phyloP scores from a whole-genome alignment of 345 rosid genomes.

The Linum tenue region DNA sequence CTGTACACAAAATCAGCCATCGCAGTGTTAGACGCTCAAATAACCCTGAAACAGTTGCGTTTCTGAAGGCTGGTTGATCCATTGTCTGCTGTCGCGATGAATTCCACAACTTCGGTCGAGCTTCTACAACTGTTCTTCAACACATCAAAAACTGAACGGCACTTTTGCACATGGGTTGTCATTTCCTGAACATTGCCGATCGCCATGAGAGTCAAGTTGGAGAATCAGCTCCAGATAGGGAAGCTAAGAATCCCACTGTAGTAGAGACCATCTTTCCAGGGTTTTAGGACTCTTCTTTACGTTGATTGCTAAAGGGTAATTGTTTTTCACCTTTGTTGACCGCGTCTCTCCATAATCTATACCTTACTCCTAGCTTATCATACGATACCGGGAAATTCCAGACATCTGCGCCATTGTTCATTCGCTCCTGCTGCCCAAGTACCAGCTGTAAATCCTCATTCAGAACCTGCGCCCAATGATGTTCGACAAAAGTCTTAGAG shows the following conservation, averaged over 20 bases:
- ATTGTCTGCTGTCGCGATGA: slow-evolving; percentile 14
- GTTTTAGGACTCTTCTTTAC: slow-evolving; percentile 3
- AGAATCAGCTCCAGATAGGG: background rate
- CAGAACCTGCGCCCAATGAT: slow-evolving; percentile 48
- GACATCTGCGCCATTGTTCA: slow-evolving; percentile 75
- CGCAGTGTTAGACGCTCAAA: slow-evolving; percentile 18
- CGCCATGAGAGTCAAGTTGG: slow-evolving; percentile 2
- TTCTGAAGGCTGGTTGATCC: background rate
- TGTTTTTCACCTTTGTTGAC: slow-evolving; percentile 57
- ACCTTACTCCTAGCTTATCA: slow-evolving; percentile 94
- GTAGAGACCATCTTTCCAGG: slow-evolving; percentile 1
- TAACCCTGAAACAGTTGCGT: slow-evolving; percentile 5
- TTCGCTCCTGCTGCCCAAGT: slow-evolving; percentile 87
- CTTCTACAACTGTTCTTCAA: background rate
- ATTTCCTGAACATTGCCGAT: background rate
- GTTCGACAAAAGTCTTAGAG: background rate
- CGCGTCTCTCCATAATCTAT: slow-evolving; percentile 78
- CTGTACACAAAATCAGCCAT: slow-evolving; percentile 38
- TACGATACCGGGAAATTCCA: slow-evolving; percentile 88
- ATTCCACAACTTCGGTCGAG: background rate
- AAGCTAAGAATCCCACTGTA: slow-evolving; percentile 8
- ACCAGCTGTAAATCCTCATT: slow-evolving; percentile 86
- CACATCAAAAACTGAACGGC: slow-evolving; percentile 2
- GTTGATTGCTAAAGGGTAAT: slow-evolving; percentile 47
- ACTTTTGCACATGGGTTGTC: background rate